Evolutionary conservation across 164 flowering plant species (phyloP), one percentile per base, ranked within the genome.

Genomic region (Hamamelis virginiana): DNA sequence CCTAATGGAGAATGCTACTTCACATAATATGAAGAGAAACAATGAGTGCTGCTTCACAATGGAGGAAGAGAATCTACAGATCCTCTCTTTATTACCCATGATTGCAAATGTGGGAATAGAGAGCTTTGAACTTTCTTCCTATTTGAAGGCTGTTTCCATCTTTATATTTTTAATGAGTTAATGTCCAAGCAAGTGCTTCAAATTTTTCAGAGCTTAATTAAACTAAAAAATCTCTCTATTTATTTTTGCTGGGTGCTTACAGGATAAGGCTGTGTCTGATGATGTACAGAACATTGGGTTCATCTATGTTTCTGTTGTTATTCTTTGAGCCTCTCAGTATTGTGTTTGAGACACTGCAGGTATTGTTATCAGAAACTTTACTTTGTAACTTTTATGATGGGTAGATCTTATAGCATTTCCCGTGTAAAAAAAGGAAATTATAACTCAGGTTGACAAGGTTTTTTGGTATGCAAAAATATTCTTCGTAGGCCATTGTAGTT

Each of bases 281-380:
- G 25, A 76, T 89, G 63, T 85, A 83, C 72, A 77, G 64, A 80
- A 74, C 86, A 27, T 63, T 79, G 51, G 77, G 65, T 68, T 86
- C 93, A 67, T 79, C 90, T 41, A 72, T 80, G 68, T 86, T 75
- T 64, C 75, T 91, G 79, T 81, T 94, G 77, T 73, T 92, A 72
- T 87, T 94, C 76, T 94, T 84, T 81, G 98, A 94, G 85, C 98
- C 97, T 74, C 75, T 83, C 51, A 86, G 98, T 80, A 87, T 94
- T 74, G 89, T 83, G 63, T 94, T 90, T 83, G 98, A 94, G 83
- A 92, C 97, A 46, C 64, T 89, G 71, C 97, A 94, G 96, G 98
- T 90, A 83, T 65, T 72, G 22, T 68, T 67, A 16, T 18, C 53
- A 14, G 23, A 38, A 52, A 59, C 27, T 28, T 26, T 10, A 56